phyloP scores from a whole-genome alignment of 805 yeast genomes.

The Kuraishia molischiana region DNA sequence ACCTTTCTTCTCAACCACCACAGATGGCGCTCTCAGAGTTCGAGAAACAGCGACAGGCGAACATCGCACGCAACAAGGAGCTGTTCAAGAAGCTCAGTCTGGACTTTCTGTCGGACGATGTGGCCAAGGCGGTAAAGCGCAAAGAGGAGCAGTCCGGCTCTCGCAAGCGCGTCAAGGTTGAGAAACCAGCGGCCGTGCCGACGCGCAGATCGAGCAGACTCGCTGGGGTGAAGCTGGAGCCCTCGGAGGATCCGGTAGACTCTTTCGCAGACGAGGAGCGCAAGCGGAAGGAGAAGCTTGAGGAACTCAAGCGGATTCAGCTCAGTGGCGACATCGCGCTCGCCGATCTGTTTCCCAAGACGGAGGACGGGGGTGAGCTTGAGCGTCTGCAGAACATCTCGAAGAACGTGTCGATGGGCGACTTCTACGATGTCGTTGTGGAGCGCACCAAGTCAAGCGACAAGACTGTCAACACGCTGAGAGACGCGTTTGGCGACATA shows the following conservation, averaged over 20 bases:
- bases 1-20: no score
- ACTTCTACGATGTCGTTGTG: conserved; percentile 48
- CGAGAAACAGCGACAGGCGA: conserved; percentile 62
- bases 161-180: conserved; percentile 16
- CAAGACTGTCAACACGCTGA: conserved; percentile 31
- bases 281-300: conserved; percentile 26
- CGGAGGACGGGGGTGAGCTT: conserved; percentile 10
- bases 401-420: conserved; percentile 55
- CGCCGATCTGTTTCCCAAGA: conserved; percentile 41
- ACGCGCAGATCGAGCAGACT: conserved; percentile 70
- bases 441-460: conserved; percentile 23
- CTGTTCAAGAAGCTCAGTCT: conserved; percentile 64
- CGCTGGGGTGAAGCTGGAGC: conserved; percentile 59
- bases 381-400: conserved; percentile 29
- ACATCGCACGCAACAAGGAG: conserved; percentile 76
- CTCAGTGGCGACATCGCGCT: conserved; percentile 58
- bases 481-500: conserved; percentile 46
- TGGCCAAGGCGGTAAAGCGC: conserved; percentile 29
- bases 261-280: conserved; percentile 26
- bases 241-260: conserved; percentile 27
- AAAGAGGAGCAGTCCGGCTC: conserved; percentile 10
- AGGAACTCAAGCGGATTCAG: conserved; percentile 43
- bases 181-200: conserved; percentile 31
- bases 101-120: conserved; percentile 43
- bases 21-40: conserved; percentile 48